Evolutionary conservation across 108 stramenopile species (phyloP), one percentile per base, ranked within the genome.

Genomic region (Conticribra weissflogii): DNA sequence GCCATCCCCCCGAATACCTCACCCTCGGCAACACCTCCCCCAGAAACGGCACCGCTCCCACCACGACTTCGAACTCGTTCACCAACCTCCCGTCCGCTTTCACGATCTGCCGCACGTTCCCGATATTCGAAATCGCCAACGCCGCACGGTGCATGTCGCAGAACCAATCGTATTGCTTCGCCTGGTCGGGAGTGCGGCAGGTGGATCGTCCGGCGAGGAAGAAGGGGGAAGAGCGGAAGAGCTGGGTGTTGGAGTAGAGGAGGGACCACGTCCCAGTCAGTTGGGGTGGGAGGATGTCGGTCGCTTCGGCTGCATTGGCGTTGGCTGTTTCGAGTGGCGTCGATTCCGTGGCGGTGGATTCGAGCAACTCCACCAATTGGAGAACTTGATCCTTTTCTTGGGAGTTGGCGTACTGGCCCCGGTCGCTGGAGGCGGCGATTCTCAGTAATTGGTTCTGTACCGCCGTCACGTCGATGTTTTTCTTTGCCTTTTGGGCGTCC

Each of bases 121-220:
- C 90, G 65, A 95, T 92, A 22, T 54, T 87, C 23, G 79, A 81
- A 9, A 95, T 87, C 21, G 90, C 85, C 31, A 92, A 66, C 18
- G 94, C 94, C 52, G 74, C 71, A 17, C 91, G 88, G 66, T 95
- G 91, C 94, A 91, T 90, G 23, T 91, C 81, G 81, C 94, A 95
- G 56, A 95, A 95, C 94, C 94, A 95, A 63, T 86, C 79, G 72
- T 88, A 95, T 64, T 88, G 88, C 14, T 83, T 32, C 0, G 82
- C 88, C 49, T 91, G 76, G 0, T 82, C 84, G 2, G 54, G 46
- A 4, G 90, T 92, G 22, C 67, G 67, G 63, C 94, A 95, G 0
- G 87, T 85, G n/a, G 91, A 84, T 8, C 91, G 80, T 23, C 87
- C 91, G 2, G 94, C 91, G 74, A 93, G 87, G 78, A 92, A 95